Evolutionary conservation across 2,329 filamentous ascomycete genomes (phyloP), one percentile per base, ranked within the genome.

Genomic region (Colletotrichum filicis): DNA sequence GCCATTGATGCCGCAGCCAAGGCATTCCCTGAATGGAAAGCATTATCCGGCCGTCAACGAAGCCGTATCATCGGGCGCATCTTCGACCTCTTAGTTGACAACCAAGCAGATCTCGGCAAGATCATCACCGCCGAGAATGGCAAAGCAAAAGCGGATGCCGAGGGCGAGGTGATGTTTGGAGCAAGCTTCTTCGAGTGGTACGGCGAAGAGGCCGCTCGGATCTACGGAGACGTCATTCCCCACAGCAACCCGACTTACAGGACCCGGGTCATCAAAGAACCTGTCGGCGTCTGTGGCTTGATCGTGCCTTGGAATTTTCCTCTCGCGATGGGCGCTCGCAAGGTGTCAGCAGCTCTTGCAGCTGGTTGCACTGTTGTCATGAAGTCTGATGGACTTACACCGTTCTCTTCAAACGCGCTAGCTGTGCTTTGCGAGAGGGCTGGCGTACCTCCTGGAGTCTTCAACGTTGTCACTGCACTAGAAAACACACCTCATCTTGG

Each of bases 281-380:
- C 95, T 0, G 90, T 97, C 19, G 95, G 94, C 66, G 94, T 97
- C 16, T 94, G 92, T 78, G 94, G 92, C 2, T 85, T 97, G 62
- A 94, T 97, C 75, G 95, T 94, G 11, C 95, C 95, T 82, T 97
- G 94, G 95, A 97, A 97, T 83, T 97, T 97, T 78, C 93, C 93
- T 14, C 90, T 92, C 2, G 92, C 92, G 62, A 94, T 94, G 92
- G 90, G 94, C 75, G 92, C 91, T 6, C 85, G 92, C 73, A 93
- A 93, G 81, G 87, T 92, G 62, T 92, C 89, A 1, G 91, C 94
- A 1, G 94, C 93, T 9, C 87, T 98, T 67, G 97, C 97, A 24
- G 95, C 95, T 19, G 97, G 97, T 70, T 98, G 96, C 85, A 98
- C 96, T 0, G 94, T 97, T 2, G 95, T 98, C 1, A 92, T 92